phyloP scores from a whole-genome alignment of 305 asterid species.

The Fraxinus sp. region DNA sequence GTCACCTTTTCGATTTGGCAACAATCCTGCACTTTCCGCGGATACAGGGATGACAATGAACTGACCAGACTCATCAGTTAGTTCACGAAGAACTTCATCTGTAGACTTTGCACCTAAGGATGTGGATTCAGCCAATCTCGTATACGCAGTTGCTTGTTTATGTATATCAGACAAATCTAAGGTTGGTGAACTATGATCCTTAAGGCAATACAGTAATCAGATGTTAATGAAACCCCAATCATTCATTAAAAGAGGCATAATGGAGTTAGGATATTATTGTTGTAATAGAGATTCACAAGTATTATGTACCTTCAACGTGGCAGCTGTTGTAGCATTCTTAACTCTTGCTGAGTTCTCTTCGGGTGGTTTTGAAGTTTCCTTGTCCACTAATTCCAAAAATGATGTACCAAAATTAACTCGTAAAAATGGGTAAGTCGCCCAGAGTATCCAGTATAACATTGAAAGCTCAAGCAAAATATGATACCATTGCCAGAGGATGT shows the following conservation, averaged over 20 bases:
- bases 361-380: conserved; percentile 35
- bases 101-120: conserved; percentile 31
- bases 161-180: conserved; percentile 45
- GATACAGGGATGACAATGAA: conserved; percentile 77
- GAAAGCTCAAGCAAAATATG: neutral
- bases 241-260: conserved; percentile 1
- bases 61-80: conserved; percentile 75
- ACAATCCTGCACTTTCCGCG: conserved; percentile 74
- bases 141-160: conserved; percentile 65
- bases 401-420: conserved; percentile 18
- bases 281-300: neutral
- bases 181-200: conserved; percentile 48
- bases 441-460: neutral
- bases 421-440: neutral
- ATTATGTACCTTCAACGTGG: conserved; percentile 43
- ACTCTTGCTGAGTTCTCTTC: conserved; percentile 33
- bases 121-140: conserved; percentile 57
- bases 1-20: conserved; percentile 65
- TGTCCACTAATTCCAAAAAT: conserved; percentile 31
- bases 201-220: conserved; percentile 4
- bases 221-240: conserved; percentile 3
- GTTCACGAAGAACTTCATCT: conserved; percentile 61
- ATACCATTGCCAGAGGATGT: conserved; percentile 40
- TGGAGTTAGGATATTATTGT: neutral
- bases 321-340: conserved; percentile 32